Evolutionary conservation across 1,284 basidiomycete species (phyloP).

Genomic region (Leccinum griseonigrum): DNA sequence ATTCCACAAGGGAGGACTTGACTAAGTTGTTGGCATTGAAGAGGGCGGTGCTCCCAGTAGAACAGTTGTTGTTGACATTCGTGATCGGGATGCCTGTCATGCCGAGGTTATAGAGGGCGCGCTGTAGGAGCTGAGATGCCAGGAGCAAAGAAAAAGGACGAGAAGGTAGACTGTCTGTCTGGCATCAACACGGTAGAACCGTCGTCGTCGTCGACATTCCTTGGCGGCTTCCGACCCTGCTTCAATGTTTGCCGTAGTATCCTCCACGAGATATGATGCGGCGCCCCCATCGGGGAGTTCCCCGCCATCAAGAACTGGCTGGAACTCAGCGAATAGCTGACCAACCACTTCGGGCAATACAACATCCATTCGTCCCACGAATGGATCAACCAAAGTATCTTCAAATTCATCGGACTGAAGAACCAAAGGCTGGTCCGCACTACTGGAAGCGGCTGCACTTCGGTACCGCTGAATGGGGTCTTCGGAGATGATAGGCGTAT

Average conservation of each 20-base stretch:
- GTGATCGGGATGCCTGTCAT: slow-evolving; percentile 84
- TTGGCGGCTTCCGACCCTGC: slow-evolving; percentile 5
- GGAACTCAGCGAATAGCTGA: neutral
- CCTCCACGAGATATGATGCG: slow-evolving; percentile 14
- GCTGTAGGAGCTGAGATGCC: slow-evolving; percentile 6
- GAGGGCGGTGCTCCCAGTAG: slow-evolving; percentile 74
- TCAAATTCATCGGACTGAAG: slow-evolving; percentile 8
- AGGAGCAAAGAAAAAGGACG: neutral
- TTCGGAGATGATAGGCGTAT: slow-evolving; percentile 28
- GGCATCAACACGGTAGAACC: slow-evolving; percentile 11
- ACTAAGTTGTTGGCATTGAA: slow-evolving; percentile 69
- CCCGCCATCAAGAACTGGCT: slow-evolving; percentile 1
- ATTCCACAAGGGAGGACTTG: slow-evolving; percentile 70
- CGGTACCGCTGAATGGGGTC: neutral
- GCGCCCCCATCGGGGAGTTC: neutral
- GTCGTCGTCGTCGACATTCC: slow-evolving; percentile 10
- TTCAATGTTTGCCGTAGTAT: slow-evolving; percentile 1
- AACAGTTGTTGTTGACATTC: slow-evolving; percentile 87
- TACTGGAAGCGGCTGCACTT: neutral
- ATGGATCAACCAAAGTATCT: slow-evolving; percentile 3
- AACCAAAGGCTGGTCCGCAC: neutral
- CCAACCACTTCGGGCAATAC: slow-evolving; percentile 1
- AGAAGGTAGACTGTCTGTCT: slow-evolving; percentile 26
- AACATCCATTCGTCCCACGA: neutral
- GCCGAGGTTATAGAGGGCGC: slow-evolving; percentile 83